Evolutionary conservation across 2,329 filamentous ascomycete species (phyloP), one percentile per base, ranked within the genome.

Genomic region (Rutstroemia sp.): DNA sequence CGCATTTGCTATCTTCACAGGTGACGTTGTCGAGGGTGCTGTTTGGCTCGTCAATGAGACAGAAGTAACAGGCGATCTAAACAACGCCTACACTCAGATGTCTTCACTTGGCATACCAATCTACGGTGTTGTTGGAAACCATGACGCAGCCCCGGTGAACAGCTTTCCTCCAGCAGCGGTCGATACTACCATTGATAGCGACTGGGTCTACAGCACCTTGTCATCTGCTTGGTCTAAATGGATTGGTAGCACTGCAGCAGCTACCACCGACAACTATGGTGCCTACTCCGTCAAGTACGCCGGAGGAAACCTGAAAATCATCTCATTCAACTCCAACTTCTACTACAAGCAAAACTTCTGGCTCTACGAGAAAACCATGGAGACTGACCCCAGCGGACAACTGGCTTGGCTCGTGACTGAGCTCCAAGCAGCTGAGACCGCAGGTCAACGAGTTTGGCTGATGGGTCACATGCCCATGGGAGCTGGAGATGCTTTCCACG

Each of bases 311-410:
- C 67, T 75, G 4, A 67, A 69, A 21, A 67, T 75, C 48, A 74
- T 75, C 56, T 73, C 72, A 2, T 65, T 74, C 60, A 74, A 75
- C 65, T 72, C 69, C 51, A 70, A 72, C 54, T 67, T 73, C 56
- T 74, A 71, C 62, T 74, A 74, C 62, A 71, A 65, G 19, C 63
- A 68, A 55, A 75, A 75, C 60, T 73, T 72, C 60, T 72, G 69
- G 63, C 57, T 70, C 41, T 75, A 71, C 58, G 63, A 68, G 34
- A 61, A 65, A 3, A 67, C 70, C 5, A 73, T 73, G 66, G 64
- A 70, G 25, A 60, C 58, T 19, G 73, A 75, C 56, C 73, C 71
- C 3, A 61, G 65, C 57, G 61, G 63, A 5, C 68, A 57, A 48
- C 51, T 75, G 1, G 59, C 66, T 23, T 73, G 71, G 71, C 65